A percentile compares a stretch with the other conserved stretches of the same genome.
phyloP scores from a whole-genome alignment of 495 filamentous ascomycete genomes.

The Penicillium angulare region DNA sequence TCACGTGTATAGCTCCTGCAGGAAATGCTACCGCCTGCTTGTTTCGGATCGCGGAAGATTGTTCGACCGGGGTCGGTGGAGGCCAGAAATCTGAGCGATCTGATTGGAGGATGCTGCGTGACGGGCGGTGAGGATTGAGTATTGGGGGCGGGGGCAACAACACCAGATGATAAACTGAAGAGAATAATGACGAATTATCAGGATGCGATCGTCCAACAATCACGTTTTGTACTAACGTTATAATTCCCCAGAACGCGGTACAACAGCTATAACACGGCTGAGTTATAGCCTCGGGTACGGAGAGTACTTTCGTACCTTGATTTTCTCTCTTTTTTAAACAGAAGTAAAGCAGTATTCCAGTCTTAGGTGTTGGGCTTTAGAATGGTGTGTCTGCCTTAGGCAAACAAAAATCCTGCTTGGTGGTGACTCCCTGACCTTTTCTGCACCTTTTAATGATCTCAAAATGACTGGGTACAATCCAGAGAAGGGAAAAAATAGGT shows the following conservation, averaged over 20 bases:
- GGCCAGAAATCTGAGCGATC: background rate
- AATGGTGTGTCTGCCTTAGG: background rate
- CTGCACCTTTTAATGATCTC: background rate
- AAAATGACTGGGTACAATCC: conserved; percentile 1
- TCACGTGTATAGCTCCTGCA: background rate
- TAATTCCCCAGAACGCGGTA: background rate
- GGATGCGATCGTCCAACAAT: background rate
- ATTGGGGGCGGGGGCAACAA: background rate
- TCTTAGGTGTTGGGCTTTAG: background rate
- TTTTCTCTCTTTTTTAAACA: background rate
- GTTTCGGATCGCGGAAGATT: background rate
- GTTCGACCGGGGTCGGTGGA: background rate
- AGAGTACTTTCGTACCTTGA: background rate
- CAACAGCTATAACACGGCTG: background rate
- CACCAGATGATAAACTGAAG: background rate
- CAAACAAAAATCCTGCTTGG: background rate
- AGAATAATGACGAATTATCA: conserved; percentile 1
- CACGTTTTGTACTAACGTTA: background rate
- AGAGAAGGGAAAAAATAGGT: background rate
- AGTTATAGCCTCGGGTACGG: background rate
- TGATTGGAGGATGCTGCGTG: background rate
- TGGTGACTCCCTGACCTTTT: background rate
- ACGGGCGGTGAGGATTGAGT: no score
- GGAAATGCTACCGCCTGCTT: background rate
- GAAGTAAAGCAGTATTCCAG: background rate